These are phyloP conservation scores for Pyronema omphalodes DNA, from an alignment of 495 filamentous ascomycete species.

Conservation along the genomic window DNA sequence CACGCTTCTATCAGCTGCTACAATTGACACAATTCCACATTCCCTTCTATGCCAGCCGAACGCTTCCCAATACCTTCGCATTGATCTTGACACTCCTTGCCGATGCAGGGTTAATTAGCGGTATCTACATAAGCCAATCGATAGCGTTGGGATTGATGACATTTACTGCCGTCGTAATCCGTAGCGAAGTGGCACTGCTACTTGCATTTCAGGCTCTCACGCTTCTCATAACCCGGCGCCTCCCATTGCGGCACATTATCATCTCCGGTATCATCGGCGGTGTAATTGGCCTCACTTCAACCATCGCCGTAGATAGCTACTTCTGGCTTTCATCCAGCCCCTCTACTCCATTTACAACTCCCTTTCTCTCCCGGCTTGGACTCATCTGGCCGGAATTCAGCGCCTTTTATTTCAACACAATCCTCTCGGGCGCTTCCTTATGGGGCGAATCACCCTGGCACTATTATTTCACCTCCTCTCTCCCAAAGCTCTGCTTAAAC, in stretches of 20 bases:
- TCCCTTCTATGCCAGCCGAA: slow-evolving; percentile 81
- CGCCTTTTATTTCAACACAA: slow-evolving; percentile 80
- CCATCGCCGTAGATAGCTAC: slow-evolving; percentile 64
- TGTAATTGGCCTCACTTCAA: slow-evolving; percentile 39
- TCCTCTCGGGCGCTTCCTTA: slow-evolving; percentile 53
- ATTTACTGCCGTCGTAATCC: slow-evolving; percentile 68
- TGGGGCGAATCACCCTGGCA: slow-evolving; percentile 78
- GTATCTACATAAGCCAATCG: slow-evolving; percentile 31
- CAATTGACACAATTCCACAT: slow-evolving; percentile 83
- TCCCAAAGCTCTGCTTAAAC: slow-evolving; percentile 72
- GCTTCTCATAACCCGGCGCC: slow-evolving; percentile 37
- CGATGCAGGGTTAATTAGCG: slow-evolving; percentile 36
- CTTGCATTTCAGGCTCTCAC: slow-evolving; percentile 39
- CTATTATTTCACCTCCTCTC: slow-evolving; percentile 63
- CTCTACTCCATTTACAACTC: slow-evolving; percentile 15
- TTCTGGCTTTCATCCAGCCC: slow-evolving; percentile 56
- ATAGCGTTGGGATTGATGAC: slow-evolving; percentile 39
- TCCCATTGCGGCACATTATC: slow-evolving; percentile 42
- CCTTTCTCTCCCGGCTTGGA: slow-evolving; percentile 22
- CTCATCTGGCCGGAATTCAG: slow-evolving; percentile 80
- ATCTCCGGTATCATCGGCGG: slow-evolving; percentile 49
- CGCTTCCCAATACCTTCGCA: slow-evolving; percentile 92
- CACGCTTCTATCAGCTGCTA: slow-evolving; percentile 66
- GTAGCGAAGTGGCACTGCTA: slow-evolving; percentile 74
- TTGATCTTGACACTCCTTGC: slow-evolving; percentile 64